Conservation (phyloP, 805 yeast genomes). For the Blastobotrys americana region DNA sequence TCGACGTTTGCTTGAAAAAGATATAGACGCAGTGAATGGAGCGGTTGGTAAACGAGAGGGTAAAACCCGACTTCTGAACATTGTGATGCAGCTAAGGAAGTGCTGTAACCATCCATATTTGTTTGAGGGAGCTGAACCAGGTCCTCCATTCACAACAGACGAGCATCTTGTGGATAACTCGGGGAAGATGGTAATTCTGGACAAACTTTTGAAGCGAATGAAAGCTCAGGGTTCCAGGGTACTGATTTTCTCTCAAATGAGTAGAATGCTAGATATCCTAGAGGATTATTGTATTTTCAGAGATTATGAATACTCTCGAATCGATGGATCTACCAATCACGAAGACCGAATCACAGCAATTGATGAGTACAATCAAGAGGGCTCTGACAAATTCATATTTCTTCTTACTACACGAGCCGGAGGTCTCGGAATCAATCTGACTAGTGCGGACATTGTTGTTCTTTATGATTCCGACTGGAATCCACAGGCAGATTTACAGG, state of each 20-base stretch:
- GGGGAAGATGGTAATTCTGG: conserved; percentile 86
- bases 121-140: conserved; percentile 99
- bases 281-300: conserved; percentile 88
- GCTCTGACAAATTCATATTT: conserved; percentile 73
- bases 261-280: conserved; percentile 77
- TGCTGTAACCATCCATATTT: conserved; percentile 96
- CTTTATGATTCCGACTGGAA: conserved; percentile 95
- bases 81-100: conserved; percentile 93
- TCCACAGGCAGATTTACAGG: conserved; percentile 96
- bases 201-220: conserved; percentile 67
- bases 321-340: conserved; percentile 90
- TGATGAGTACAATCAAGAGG: conserved; percentile 81
- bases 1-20: conserved; percentile 76
- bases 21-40: conserved; percentile 93
- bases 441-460: conserved; percentile 84
- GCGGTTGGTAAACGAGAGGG: conserved; percentile 79
- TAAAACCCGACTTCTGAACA: conserved; percentile 80
- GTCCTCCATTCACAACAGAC: conserved; percentile 94
- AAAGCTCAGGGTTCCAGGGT: conserved; percentile 81
- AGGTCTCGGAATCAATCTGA: conserved; percentile 88
- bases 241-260: conserved; percentile 88
- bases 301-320: conserved; percentile 81
- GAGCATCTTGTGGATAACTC: conserved; percentile 83
- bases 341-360: conserved; percentile 89
- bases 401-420: conserved; percentile 92